These are phyloP conservation scores for Mycena filopes DNA, from an alignment of 768 basidiomycete species.

Conservation along the genomic window DNA sequence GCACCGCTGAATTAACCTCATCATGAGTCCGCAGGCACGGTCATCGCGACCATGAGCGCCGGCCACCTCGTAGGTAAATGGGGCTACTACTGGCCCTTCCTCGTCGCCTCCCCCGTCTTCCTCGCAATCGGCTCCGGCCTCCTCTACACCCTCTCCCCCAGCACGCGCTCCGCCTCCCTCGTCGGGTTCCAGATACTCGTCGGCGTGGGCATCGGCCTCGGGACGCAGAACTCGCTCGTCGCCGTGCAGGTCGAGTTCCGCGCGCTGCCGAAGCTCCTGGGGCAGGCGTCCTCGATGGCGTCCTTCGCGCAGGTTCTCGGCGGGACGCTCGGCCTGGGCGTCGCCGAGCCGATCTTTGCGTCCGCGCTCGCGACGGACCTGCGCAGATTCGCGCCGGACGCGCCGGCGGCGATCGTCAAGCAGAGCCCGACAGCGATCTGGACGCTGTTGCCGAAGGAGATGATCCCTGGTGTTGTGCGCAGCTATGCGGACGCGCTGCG, in stretches of 20 bases:
- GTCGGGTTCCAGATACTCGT: constrained; percentile 31
- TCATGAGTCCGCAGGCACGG: no score
- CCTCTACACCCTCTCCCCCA: constrained; percentile 16
- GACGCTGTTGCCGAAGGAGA: no score
- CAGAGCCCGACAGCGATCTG: no score
- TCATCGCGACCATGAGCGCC: constrained; percentile 8
- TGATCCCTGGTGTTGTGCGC: background rate
- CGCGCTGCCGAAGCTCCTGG: constrained; percentile 7
- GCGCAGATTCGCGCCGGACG: no score
- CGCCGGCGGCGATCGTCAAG: no score
- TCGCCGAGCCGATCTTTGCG: constrained; percentile 26
- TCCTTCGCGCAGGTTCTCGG: constrained; percentile 30
- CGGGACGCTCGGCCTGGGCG: constrained; percentile 16
- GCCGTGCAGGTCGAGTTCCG: constrained; percentile 31
- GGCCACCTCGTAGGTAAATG: constrained; percentile 11
- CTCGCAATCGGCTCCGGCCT: constrained; percentile 28
- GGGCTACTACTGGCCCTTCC: constrained; percentile 26
- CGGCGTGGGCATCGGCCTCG: no score
- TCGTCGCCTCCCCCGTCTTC: constrained; percentile 15
- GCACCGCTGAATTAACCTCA: no score
- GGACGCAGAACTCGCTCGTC: no score
- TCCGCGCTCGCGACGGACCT: background rate
- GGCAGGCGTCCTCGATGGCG: constrained; percentile 30
- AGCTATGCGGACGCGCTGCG: constrained; percentile 11
- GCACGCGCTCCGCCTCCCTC: background rate